phyloP scores from a whole-genome alignment of 23 red algal species.

The Chondrus crispus region DNA sequence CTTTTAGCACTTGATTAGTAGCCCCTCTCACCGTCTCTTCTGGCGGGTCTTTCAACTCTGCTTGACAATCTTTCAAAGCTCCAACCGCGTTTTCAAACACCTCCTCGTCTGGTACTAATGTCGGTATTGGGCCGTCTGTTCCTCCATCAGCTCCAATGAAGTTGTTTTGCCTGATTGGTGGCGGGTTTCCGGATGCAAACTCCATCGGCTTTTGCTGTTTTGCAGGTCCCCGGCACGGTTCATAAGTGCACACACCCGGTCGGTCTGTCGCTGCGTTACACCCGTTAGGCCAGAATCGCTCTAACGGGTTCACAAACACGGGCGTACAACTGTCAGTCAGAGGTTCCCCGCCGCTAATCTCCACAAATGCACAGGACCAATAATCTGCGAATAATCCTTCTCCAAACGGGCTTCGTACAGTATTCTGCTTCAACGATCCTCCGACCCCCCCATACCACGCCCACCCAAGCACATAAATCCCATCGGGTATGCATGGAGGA shows the following conservation, averaged over 20 bases:
- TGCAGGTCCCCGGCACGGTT: conserved; percentile 25
- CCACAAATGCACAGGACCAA: conserved; percentile 24
- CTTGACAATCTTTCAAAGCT: too few relatives aligned
- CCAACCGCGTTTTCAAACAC: too few relatives aligned
- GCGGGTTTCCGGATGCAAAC: background rate
- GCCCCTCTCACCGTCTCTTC: too few relatives aligned
- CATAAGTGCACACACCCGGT: conserved; percentile 23
- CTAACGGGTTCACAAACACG: conserved; percentile 38
- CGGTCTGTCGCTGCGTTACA: conserved; percentile 45
- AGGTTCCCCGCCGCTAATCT: conserved; percentile 16
- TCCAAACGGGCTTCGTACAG: background rate
- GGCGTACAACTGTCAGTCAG: background rate
- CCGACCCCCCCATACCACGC: conserved; percentile 38
- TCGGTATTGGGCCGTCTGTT: too few relatives aligned
- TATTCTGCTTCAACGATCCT: background rate
- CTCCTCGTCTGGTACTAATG: too few relatives aligned
- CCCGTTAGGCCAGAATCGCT: conserved; percentile 1
- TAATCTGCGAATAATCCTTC: conserved; percentile 8
- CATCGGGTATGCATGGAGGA: conserved; percentile 31
- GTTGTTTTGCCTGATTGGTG: too few relatives aligned
- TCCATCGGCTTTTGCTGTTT: conserved; percentile 18
- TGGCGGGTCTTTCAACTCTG: too few relatives aligned
- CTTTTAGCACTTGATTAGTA: too few relatives aligned
- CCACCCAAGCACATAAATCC: conserved; percentile 62
- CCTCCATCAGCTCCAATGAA: too few relatives aligned